phyloP scores from a whole-genome alignment of 163 green algal species.

The Volvox carteri region DNA sequence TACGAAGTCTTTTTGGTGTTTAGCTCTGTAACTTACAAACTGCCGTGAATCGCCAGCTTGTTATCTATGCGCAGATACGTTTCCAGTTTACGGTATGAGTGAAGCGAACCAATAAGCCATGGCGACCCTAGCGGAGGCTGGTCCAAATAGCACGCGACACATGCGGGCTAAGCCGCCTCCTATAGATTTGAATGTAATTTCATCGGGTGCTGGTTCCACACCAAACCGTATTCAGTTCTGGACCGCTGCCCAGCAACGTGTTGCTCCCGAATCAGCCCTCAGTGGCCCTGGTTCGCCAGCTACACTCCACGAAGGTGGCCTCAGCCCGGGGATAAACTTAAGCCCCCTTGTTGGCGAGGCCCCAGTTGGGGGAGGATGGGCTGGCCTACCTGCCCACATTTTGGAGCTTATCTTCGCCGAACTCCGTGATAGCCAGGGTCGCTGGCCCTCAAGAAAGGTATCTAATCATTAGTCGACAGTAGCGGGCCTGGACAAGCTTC shows the following conservation, averaged over 20 bases:
- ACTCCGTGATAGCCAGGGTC: not conserved
- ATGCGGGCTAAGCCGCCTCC: conserved; percentile 10
- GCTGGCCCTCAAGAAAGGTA: conserved; percentile 33
- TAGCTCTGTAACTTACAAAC: no score
- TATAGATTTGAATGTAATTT: not conserved
- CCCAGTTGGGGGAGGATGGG: conserved; percentile 4
- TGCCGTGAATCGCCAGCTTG: no score
- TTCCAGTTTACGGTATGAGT: no score
- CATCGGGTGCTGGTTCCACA: not conserved
- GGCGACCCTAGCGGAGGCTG: not conserved
- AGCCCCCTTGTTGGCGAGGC: not conserved
- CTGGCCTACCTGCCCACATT: not conserved
- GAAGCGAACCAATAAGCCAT: not conserved
- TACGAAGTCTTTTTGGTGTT: no score
- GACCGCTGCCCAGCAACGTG: not conserved
- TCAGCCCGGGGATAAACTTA: not conserved
- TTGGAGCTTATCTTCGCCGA: conserved; percentile 12
- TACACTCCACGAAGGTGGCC: not conserved
- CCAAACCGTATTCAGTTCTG: conserved; percentile 23
- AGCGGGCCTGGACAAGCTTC: not conserved
- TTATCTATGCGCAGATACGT: no score
- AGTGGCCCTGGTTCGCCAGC: not conserved
- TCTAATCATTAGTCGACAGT: no score
- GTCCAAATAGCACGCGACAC: conserved; percentile 5
- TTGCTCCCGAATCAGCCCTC: not conserved